These are phyloP conservation scores for Pseudozyma pruni DNA, from an alignment of 1,284 basidiomycete genomes.

Conservation along the genomic window DNA sequence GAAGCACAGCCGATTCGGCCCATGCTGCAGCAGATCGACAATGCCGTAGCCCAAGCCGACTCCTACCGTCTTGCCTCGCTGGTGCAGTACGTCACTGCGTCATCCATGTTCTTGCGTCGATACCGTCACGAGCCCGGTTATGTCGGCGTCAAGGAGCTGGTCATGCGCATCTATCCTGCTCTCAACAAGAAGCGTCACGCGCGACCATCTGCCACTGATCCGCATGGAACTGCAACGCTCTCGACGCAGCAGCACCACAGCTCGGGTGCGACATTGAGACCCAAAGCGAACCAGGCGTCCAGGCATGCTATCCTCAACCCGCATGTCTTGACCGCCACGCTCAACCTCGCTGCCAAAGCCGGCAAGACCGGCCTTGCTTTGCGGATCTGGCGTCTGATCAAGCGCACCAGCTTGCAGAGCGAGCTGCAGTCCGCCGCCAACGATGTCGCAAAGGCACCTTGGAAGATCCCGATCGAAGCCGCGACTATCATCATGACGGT, in stretches of 20 bases:
- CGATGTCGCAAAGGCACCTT: constrained; percentile 24
- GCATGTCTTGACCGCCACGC: constrained; percentile 43
- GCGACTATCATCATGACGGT: constrained; percentile 53
- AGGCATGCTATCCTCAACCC: constrained; percentile 42
- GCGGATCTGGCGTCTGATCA: constrained; percentile 56
- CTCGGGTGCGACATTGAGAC: constrained; percentile 2
- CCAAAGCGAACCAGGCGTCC: constrained; percentile 29
- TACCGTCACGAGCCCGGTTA: constrained; percentile 35
- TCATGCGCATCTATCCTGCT: constrained; percentile 44
- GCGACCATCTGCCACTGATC: not conserved
- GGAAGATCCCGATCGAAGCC: constrained; percentile 41
- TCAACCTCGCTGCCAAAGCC: constrained; percentile 48
- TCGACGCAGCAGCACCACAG: not conserved
- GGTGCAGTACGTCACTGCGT: constrained; percentile 36
- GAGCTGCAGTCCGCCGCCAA: constrained; percentile 7
- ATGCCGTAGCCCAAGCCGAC: constrained; percentile 31
- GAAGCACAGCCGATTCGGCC: constrained; percentile 3
- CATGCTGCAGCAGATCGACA: constrained; percentile 39
- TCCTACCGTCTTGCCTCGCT: constrained; percentile 40
- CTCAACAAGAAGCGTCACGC: constrained; percentile 31
- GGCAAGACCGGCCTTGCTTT: constrained; percentile 46
- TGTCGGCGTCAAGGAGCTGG: constrained; percentile 25
- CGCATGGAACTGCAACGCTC: too few relatives aligned
- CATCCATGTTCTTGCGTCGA: constrained; percentile 29
- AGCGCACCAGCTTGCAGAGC: constrained; percentile 46